Evolutionary conservation across 2,329 filamentous ascomycete species (phyloP).

Genomic region (Arachnomyces sp.): DNA sequence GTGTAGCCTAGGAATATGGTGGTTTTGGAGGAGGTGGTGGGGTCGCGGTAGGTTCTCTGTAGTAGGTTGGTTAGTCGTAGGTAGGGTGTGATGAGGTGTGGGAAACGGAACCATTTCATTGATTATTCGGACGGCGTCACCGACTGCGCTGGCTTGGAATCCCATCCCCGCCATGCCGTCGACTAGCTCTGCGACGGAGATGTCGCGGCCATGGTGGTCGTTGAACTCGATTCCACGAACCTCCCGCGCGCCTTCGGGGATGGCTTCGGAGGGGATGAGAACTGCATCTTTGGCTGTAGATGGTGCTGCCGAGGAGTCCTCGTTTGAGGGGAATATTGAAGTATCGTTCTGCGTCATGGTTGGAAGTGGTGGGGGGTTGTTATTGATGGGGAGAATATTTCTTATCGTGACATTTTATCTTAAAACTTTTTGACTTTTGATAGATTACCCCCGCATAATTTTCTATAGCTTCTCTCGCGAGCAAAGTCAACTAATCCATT

Average conservation of each 20-base stretch:
- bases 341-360: constrained; percentile 9
- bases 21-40: constrained; percentile 68
- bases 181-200: constrained; percentile 80
- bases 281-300: constrained; percentile 68
- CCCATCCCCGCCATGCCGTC: constrained; percentile 79
- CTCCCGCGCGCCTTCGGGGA: constrained; percentile 68
- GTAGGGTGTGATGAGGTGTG: constrained; percentile 3
- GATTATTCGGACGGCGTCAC: constrained; percentile 82
- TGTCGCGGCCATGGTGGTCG: constrained; percentile 58
- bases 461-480: too few species aligned
- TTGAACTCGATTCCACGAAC: constrained; percentile 93
- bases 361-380: constrained; percentile 7
- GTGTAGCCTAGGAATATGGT: constrained; percentile 98
- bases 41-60: constrained; percentile 71
- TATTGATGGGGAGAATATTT: constrained; percentile 9
- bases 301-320: constrained; percentile 48
- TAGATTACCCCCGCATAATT: too few species aligned
- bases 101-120: constrained; percentile 77
- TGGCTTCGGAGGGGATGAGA: constrained; percentile 71
- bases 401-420: too few species aligned
- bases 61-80: constrained; percentile 8
- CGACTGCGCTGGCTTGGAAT: constrained; percentile 72
- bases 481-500: too few species aligned
- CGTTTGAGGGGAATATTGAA: constrained; percentile 7
- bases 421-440: too few species aligned